phyloP scores from a whole-genome alignment of 495 filamentous ascomycete genomes.

The Penicillium herquei region DNA sequence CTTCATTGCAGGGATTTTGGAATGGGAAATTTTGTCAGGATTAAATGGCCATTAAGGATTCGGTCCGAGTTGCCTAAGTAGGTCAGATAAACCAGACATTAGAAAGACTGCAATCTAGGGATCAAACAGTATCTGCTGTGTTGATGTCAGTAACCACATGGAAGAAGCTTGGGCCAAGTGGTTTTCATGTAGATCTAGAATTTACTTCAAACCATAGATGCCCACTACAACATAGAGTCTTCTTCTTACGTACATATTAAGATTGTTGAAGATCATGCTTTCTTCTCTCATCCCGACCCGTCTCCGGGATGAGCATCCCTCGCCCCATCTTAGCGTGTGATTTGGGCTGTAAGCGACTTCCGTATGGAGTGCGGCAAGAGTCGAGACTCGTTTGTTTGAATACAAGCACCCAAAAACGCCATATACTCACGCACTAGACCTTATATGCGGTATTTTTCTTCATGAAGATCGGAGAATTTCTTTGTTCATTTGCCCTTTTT shows the following conservation, averaged over 20 bases:
- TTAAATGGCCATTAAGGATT: too few relatives aligned
- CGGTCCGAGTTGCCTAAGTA: too few relatives aligned
- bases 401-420: neutral
- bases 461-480: too few relatives aligned
- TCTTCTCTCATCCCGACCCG: constrained; percentile 7
- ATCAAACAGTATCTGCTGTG: neutral
- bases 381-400: constrained; percentile 11
- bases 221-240: neutral
- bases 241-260: neutral
- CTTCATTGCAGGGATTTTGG: too few relatives aligned
- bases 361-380: constrained; percentile 19
- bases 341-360: constrained; percentile 6
- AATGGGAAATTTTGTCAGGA: too few relatives aligned
- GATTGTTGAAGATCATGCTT: constrained; percentile 1
- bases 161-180: constrained; percentile 4
- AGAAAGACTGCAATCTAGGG: too few relatives aligned
- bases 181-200: neutral
- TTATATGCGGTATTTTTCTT: too few relatives aligned
- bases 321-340: constrained; percentile 23
- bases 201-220: too few relatives aligned
- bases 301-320: constrained; percentile 8
- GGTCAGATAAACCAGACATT: too few relatives aligned
- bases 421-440: too few relatives aligned
- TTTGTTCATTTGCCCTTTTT: too few relatives aligned
- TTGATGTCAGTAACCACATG: neutral